These are phyloP conservation scores for Buddleja alternifolia DNA, from an alignment of 257 asterid species.

Conservation along the genomic window DNA sequence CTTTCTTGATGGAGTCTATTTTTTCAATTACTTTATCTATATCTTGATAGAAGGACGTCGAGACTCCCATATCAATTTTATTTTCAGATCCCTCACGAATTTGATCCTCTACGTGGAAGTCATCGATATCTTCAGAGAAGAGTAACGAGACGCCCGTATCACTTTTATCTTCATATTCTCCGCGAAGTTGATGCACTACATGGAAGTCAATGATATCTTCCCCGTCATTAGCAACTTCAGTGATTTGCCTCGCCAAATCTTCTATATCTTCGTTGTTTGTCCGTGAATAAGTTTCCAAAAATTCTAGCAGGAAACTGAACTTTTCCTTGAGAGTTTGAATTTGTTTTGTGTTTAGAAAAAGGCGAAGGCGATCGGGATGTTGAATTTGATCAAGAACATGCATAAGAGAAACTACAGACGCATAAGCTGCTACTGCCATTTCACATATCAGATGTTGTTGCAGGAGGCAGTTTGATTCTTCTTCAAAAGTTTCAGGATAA, in stretches of 20 bases:
- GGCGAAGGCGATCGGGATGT: not conserved
- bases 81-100: not conserved
- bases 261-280: not conserved
- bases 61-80: not conserved
- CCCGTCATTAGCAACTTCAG: not conserved
- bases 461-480: no score
- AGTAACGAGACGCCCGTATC: no score
- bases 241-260: not conserved
- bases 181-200: no score
- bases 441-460: no score
- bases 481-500: no score
- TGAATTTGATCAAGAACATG: no score
- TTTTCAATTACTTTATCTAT: not conserved
- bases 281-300: not conserved
- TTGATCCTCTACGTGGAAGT: no score
- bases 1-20: not conserved
- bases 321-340: not conserved
- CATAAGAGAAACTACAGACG: slow-evolving; percentile 17
- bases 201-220: slow-evolving; percentile 17
- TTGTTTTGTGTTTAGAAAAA: not conserved
- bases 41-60: not conserved
- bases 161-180: no score
- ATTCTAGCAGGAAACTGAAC: not conserved
- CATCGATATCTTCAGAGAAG: no score
- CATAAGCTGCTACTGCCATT: not conserved